Base-by-base conservation (phyloP, 306 rosid species). In the Abrus pulchellus region DNA sequence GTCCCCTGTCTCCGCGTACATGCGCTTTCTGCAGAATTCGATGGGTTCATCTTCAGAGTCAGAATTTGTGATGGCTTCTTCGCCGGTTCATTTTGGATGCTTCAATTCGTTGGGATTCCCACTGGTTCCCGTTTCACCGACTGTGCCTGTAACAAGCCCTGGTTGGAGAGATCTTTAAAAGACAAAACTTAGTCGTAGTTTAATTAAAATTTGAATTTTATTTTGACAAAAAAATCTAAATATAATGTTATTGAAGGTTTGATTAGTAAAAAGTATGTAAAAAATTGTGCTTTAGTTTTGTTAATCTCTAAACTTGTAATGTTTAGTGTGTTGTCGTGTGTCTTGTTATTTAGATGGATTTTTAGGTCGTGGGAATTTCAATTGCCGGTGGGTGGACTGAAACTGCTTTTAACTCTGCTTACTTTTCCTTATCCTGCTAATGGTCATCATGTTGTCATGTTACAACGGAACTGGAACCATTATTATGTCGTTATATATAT, bases 1-100 rank as follows among this genome's bases (percentile, higher is more conserved):
- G 72, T 93, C 98, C 2, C 98, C 98, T 0, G 90, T 93, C 45
- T 91, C 98, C 0, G 94, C 93, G 2, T 88, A 93, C 83, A 78
- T 91, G 93, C 85, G 93, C 2, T 91, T 75, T 85, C 83, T 87
- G n/a, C 91, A 89, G 38, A 87, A 10, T 50, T 44, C 75, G 43
- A 52, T 34, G 33, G 9, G 36, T 38, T 74, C 87, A 2, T 65
- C 76, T 27, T 57, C 88, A 9, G 86, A 82, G 56, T 14, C 80
- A 5, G 92, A 88, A 67, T 74, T 89, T 72, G 74, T 83, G 60
- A 62, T 83, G 78, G 92, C 91, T 28, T 53, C 83, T 9, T 87
- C 94, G 2, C 90, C 97, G 38, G 88, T 87, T 1, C 91, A 91
- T 5, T 90, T 90, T 50, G 93, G 97, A 10, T 90, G 90, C 82